Base-by-base conservation (phyloP, 2,329 filamentous ascomycete genomes). In the Ceratocystis destructans region DNA sequence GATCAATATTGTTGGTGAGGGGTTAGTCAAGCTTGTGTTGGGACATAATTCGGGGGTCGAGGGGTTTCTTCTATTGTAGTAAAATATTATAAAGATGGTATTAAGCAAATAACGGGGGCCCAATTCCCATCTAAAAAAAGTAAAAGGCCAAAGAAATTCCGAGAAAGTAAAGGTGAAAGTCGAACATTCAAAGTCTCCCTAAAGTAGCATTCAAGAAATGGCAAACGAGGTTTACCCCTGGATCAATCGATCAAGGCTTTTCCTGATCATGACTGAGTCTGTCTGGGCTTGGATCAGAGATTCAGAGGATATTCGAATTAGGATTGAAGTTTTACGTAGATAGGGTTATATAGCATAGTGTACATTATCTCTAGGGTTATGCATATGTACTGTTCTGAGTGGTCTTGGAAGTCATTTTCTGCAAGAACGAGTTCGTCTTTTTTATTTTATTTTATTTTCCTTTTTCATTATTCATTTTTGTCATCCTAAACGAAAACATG, bases 221-320 rank as follows among this genome's bases (percentile, higher is more conserved):
- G 28, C 28, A 59, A 59, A 59, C 55, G 55, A 59, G 28, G 55
- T 59, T 22, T n/a, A 59, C 55, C 55, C 55, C 55, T 59, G 55
- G 3, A 59, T 37, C 8, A 37, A 7, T 37, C n/a, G 55, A 37
- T 59, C 17, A 33, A 4, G 28, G 28, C 55, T 37, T 17, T 15
- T 33, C 0, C 22, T 10, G 7, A 37, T 7, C 1, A 25, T 37
- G 5, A 10, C n/a, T 22, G 46, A 33, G 55, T 33, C 37, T 37
- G 17, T 1, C 3, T 28, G 53, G 10, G 4, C 25, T 2, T 37
- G 53, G 12, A 7, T 31, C 10, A 20, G 17, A 8, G n/a, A 5
- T 2, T 7, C 3, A 1, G 28, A 55, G 28, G n/a, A 20, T n/a
- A 22, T 41, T 12, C 12, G 12, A 10, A 15, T 15, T 12, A 10